Conservation (phyloP, 1,139 yeast species). For the Magnusiomyces starmeri region DNA sequence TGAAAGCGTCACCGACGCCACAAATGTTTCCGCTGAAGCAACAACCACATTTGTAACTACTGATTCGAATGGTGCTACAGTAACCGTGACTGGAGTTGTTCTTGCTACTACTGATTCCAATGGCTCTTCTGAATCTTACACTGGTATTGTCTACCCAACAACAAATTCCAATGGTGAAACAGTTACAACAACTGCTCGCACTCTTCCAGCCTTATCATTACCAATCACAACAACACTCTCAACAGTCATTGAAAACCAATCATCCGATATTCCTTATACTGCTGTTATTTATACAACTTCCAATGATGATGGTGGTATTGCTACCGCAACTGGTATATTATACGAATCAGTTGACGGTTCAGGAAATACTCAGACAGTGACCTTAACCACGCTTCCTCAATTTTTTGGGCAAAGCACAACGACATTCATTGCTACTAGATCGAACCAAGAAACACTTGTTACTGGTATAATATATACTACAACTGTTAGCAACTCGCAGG, state of each 20-base stretch:
- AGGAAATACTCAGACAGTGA: not conserved
- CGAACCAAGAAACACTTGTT: not conserved
- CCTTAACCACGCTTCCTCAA: constrained; percentile 2
- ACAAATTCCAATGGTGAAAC: constrained; percentile 4
- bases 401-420: not conserved
- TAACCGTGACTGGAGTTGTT: constrained; percentile 6
- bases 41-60: constrained; percentile 6
- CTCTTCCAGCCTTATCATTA: not conserved
- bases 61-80: not conserved
- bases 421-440: not conserved
- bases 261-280: not conserved
- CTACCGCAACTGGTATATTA: constrained; percentile 5
- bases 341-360: not conserved
- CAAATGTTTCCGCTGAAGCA: not conserved
- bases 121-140: not conserved
- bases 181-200: not conserved
- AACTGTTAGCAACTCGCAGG: not conserved
- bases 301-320: not conserved
- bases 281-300: constrained; percentile 5
- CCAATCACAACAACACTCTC: not conserved
- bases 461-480: not conserved
- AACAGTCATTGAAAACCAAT: not conserved
- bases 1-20: not conserved
- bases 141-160: constrained; percentile 1
- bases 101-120: not conserved